Percentiles rank a stretch among this genome's conserved stretches.
Conservation (phyloP, 768 basidiomycete species). For the Amanita exitialis region DNA sequence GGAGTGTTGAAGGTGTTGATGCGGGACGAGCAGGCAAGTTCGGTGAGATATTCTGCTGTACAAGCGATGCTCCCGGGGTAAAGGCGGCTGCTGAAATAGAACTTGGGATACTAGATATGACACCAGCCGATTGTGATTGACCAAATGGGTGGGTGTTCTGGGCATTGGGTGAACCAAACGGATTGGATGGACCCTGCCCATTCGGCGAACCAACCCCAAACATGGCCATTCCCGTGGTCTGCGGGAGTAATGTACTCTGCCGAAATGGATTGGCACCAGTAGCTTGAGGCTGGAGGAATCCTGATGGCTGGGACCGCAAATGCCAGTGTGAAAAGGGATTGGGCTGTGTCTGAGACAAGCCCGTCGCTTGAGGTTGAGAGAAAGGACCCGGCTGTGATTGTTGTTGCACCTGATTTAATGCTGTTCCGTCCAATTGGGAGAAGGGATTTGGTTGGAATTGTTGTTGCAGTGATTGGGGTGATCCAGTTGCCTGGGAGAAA, state of each 20-base stretch:
- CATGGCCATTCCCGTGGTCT: conserved; percentile 47
- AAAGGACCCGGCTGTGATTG: not conserved
- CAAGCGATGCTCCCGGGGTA: conserved; percentile 12
- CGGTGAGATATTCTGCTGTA: conserved; percentile 10
- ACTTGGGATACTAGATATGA: not conserved
- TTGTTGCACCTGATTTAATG: conserved; percentile 31
- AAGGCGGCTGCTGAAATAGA: conserved; percentile 13
- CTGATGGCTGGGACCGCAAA: conserved; percentile 19
- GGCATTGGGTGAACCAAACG: conserved; percentile 1
- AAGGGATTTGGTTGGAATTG: not conserved
- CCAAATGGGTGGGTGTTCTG: conserved; percentile 12
- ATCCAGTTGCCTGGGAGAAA: not conserved
- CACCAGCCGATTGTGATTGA: conserved; percentile 2
- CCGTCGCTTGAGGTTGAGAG: conserved; percentile 12
- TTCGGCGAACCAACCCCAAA: conserved; percentile 22
- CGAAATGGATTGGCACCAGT: conserved; percentile 80
- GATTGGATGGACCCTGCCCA: not conserved
- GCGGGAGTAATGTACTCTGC: conserved; percentile 62
- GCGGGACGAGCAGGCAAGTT: conserved; percentile 48
- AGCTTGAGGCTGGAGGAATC: conserved; percentile 44
- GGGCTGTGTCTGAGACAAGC: conserved; percentile 21
- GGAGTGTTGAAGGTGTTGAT: conserved; percentile 58
- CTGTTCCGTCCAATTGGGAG: conserved; percentile 22
- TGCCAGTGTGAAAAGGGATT: conserved; percentile 12
- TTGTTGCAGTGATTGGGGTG: not conserved